Conservation (phyloP, 139 green algal genomes). For the Picochlorum costavermella region DNA sequence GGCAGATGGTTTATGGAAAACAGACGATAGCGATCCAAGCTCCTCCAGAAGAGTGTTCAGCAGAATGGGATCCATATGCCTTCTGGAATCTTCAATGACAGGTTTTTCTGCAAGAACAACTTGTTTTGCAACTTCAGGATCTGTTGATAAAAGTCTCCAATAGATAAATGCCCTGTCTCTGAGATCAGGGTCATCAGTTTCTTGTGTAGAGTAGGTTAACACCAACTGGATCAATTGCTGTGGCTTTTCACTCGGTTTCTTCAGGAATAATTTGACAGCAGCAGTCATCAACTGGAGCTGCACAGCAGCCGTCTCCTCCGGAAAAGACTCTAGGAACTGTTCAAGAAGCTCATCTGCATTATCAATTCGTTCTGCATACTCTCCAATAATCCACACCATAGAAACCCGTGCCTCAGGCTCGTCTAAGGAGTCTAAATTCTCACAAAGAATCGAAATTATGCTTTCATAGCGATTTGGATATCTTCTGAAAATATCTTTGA, state of each 20-base stretch:
- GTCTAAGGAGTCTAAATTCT: constrained; percentile 90
- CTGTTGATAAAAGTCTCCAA: constrained; percentile 93
- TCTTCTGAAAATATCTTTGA: constrained; percentile 93
- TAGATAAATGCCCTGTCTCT: constrained; percentile 96
- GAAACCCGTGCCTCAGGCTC: constrained; percentile 91
- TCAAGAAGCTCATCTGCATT: constrained; percentile 97
- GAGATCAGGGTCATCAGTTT: constrained; percentile 98
- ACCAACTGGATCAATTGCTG: constrained; percentile 93
- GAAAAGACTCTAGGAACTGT: constrained; percentile 93
- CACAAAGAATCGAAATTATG: constrained; percentile 92
- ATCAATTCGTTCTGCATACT: constrained; percentile 99
- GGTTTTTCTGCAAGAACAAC: constrained; percentile 93
- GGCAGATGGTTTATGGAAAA: constrained; percentile 91
- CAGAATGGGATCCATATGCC: constrained; percentile 67
- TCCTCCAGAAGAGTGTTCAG: constrained; percentile 69
- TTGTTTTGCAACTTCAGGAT: constrained; percentile 85
- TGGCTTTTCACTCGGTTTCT: constrained; percentile 72
- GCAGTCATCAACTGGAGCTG: constrained; percentile 98
- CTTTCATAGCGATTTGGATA: constrained; percentile 92
- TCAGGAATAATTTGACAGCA: constrained; percentile 98
- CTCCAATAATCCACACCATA: constrained; percentile 98
- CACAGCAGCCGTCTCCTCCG: constrained; percentile 82
- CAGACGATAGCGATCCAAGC: constrained; percentile 72
- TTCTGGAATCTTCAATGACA: constrained; percentile 69
- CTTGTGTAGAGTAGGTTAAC: constrained; percentile 78